Conservation (phyloP, 2,329 filamentous ascomycete genomes). For the Cytospora paraplurivora region DNA sequence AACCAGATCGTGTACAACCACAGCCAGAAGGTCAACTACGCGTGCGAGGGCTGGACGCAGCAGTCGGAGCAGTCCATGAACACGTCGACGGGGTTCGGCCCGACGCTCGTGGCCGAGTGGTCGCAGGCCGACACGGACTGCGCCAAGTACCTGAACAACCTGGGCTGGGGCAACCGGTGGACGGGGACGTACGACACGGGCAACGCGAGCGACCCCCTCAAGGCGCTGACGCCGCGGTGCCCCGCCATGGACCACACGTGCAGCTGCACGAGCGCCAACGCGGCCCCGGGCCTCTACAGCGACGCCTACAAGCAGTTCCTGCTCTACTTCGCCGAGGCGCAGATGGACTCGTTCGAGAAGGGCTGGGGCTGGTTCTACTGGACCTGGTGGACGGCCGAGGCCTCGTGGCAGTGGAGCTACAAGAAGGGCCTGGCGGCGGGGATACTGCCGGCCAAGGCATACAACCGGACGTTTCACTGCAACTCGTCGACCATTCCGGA, state of each 20-base stretch:
- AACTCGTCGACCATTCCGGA: conserved; percentile 52
- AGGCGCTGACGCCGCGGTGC: conserved; percentile 72
- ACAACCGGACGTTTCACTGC: conserved; percentile 71
- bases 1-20: conserved; percentile 83
- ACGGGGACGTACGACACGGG: conserved; percentile 79
- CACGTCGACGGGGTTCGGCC: conserved; percentile 79
- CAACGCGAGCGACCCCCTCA: conserved; percentile 51
- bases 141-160: conserved; percentile 82
- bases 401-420: conserved; percentile 88
- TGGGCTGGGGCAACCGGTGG: conserved; percentile 87
- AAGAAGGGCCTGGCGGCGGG: conserved; percentile 75
- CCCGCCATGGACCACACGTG: conserved; percentile 68
- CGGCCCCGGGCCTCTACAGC: conserved; percentile 67
- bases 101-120: conserved; percentile 95
- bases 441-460: conserved; percentile 77
- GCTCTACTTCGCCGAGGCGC: conserved; percentile 87
- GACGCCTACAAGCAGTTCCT: conserved; percentile 81
- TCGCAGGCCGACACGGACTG: conserved; percentile 97
- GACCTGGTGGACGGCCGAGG: conserved; percentile 60
- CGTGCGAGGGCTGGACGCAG: conserved; percentile 82
- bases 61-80: conserved; percentile 76
- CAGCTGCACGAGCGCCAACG: conserved; percentile 75
- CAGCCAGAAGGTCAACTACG: conserved; percentile 80
- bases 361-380: conserved; percentile 99
- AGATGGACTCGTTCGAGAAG: conserved; percentile 92